Conservation (phyloP, 75 land plant species). For the Larix kaempferi region DNA sequence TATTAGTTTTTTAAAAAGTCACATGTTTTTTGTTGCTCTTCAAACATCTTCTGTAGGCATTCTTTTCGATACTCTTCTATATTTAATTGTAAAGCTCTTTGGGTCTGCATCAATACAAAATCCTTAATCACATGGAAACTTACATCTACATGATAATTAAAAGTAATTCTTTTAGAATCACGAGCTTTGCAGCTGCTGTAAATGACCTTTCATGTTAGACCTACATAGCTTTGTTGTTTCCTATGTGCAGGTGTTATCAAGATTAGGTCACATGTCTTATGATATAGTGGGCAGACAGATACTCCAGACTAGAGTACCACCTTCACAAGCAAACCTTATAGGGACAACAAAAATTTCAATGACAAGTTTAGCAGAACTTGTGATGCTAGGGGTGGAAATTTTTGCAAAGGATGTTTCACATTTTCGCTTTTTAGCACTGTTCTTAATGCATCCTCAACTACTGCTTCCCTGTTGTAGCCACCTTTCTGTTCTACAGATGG, state of each 20-base stretch:
- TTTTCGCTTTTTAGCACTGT: constrained; percentile 80
- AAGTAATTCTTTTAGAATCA: too few species aligned
- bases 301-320: constrained; percentile 94
- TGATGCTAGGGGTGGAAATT: constrained; percentile 95
- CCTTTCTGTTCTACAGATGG: too few species aligned
- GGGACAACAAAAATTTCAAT: constrained; percentile 89
- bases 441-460: too few species aligned
- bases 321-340: constrained; percentile 85
- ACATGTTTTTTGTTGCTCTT: neutral
- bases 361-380: constrained; percentile 88
- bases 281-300: constrained; percentile 93
- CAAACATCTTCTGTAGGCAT: neutral
- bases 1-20: neutral
- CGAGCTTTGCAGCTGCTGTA: too few species aligned
- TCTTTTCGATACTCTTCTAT: neutral
- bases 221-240: neutral
- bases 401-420: constrained; percentile 86
- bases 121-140: too few species aligned
- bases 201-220: neutral
- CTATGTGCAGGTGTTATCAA: constrained; percentile 68
- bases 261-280: constrained; percentile 94
- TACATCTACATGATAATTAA: too few species aligned
- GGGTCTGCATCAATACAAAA: constrained; percentile 4
- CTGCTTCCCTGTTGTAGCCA: too few species aligned
- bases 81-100: constrained; percentile 2